Base-by-base conservation (phyloP, 176 grass and related monocot species). In the Bromus sterilis region DNA sequence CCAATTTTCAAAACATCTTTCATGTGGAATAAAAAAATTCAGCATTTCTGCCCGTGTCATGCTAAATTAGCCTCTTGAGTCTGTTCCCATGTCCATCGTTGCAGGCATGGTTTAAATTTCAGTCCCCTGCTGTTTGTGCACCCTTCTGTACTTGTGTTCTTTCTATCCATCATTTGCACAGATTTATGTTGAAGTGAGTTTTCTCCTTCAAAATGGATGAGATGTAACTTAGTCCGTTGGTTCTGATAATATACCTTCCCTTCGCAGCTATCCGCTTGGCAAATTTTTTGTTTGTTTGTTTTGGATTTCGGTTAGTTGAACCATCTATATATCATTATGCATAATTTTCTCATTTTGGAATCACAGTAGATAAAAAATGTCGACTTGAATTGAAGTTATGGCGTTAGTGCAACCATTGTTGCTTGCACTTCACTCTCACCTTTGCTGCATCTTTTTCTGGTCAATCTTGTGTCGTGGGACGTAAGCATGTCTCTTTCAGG, bases 391-490 rank as follows among this genome's bases (percentile, higher is more conserved):
- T 66, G 25, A 75, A 4, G 57, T 55, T 75, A 35, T 58, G 20
- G 26, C 35, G 34, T 56, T 36, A 11, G 37, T 16, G 7, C 48
- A 77, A 46, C 56, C 15, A 20, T 2, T 85, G 64, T 82, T 78
- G 71, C 83, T 78, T 89, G 46, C 44, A 73, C 8, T 65, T 82
- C n/a, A 56, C 76, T 84, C 82, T 42, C 48, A 71, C 74, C 32
- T 10, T 34, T 5, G 9, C 3, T 16, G 49, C 69, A 37, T 39
- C 11, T 79, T 89, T 77, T 73, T 48, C 63, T 85, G 65, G 83
- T 89, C 83, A 78, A 71, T 56, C 75, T 10, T 64, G 34, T 77
- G 78, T 55, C 72, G 82, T 89, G 72, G 20, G n/a, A 26, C 18
- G 37, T 26, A 64, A 32, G 31, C 20, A 29, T 62, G 49, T 89